A percentile compares a stretch with the other conserved stretches of the same genome.
Conservation (phyloP, 345 rosid genomes). For the Carallia brachiata region DNA sequence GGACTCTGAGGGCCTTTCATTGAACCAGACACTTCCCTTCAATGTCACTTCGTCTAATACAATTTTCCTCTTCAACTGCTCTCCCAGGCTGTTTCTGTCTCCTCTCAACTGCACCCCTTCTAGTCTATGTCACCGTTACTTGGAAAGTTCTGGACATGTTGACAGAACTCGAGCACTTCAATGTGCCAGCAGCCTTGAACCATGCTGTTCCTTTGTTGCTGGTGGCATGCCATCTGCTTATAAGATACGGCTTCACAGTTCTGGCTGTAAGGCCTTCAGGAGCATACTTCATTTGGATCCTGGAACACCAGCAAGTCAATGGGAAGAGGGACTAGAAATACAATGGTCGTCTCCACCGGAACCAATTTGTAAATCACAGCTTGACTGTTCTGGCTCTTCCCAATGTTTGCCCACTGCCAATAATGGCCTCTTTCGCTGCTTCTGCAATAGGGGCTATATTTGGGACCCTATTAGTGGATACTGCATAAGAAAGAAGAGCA, state of each 20-base stretch:
- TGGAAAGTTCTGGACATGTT: constrained; percentile 44
- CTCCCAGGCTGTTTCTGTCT: constrained; percentile 55
- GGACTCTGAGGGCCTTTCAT: constrained; percentile 46
- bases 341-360: constrained; percentile 56
- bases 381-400: constrained; percentile 47
- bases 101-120: constrained; percentile 59
- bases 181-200: constrained; percentile 40
- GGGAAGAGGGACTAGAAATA: constrained; percentile 63
- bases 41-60: constrained; percentile 60
- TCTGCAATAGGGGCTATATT: constrained; percentile 41
- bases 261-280: constrained; percentile 59
- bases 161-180: constrained; percentile 31
- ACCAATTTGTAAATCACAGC: constrained; percentile 40
- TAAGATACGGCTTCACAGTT: constrained; percentile 57
- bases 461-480: constrained; percentile 40
- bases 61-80: constrained; percentile 55
- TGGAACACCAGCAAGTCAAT: constrained; percentile 32
- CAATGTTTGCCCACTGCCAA: constrained; percentile 33
- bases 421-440: constrained; percentile 40
- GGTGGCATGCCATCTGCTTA: constrained; percentile 74
- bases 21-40: constrained; percentile 60
- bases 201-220: constrained; percentile 52
- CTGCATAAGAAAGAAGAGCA: constrained; percentile 36
- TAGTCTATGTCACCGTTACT: constrained; percentile 57
- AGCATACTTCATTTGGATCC: constrained; percentile 53